phyloP scores from a whole-genome alignment of 2,329 filamentous ascomycete genomes.

The Aspergillus sp. region DNA sequence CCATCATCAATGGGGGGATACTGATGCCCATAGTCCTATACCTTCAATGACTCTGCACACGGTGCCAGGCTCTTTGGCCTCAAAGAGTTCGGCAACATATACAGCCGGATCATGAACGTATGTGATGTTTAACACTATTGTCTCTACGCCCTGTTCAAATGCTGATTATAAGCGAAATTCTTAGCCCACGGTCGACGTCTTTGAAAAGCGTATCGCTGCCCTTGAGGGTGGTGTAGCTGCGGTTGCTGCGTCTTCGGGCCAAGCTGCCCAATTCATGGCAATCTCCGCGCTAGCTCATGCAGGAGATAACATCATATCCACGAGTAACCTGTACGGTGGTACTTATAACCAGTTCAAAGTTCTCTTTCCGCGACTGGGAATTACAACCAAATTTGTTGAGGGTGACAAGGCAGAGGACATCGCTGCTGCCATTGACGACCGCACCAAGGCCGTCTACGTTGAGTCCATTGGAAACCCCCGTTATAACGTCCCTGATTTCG shows the following conservation, averaged over 20 bases:
- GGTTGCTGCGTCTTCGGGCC: conserved; percentile 80
- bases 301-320: conserved; percentile 92
- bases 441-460: conserved; percentile 87
- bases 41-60: conserved; percentile 95
- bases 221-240: conserved; percentile 89
- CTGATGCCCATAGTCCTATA: conserved; percentile 64
- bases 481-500: conserved; percentile 90
- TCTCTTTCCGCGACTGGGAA: conserved; percentile 79
- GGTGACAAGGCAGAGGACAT: conserved; percentile 80
- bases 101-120: conserved; percentile 94
- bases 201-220: conserved; percentile 94
- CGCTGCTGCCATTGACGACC: conserved; percentile 80
- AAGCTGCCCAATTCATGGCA: conserved; percentile 89
- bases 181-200: conserved; percentile 88
- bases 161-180: background rate
- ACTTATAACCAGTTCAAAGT: conserved; percentile 99
- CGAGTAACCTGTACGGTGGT: conserved; percentile 87
- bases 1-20: background rate
- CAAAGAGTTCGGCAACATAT: conserved; percentile 97
- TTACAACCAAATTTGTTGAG: conserved; percentile 81
- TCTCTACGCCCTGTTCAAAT: too few relatives aligned
- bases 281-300: conserved; percentile 79
- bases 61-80: conserved; percentile 93
- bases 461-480: conserved; percentile 92
- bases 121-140: conserved; percentile 29